Percentiles rank a stretch among this genome's conserved stretches.
These are phyloP conservation scores for Erysimum cheiri DNA, from an alignment of 441 rosid species.

Conservation along the genomic window DNA sequence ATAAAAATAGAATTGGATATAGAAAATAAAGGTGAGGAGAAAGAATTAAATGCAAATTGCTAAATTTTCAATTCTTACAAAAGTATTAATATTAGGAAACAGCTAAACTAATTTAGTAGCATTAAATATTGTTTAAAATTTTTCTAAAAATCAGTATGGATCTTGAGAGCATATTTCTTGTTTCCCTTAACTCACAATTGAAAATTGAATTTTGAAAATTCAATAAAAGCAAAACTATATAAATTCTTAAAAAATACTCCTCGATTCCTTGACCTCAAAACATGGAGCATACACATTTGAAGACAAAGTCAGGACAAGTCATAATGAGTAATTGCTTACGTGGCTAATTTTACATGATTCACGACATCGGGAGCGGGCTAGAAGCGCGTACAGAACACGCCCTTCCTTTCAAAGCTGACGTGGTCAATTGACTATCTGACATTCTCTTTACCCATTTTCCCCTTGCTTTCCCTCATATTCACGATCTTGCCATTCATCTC, in stretches of 20 bases:
- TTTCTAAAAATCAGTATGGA: too few relatives aligned
- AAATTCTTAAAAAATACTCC: neutral
- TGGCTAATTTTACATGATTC: slow-evolving; percentile 39
- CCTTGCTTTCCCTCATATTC: neutral
- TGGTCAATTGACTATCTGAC: slow-evolving; percentile 42
- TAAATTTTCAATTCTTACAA: too few relatives aligned
- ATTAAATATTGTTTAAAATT: too few relatives aligned
- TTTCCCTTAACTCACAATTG: too few relatives aligned
- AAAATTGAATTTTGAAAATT: too few relatives aligned
- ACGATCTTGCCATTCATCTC: slow-evolving; percentile 38
- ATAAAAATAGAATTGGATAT: neutral
- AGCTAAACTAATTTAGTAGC: too few relatives aligned
- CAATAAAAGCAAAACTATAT: neutral
- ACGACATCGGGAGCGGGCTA: slow-evolving; percentile 13
- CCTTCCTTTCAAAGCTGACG: slow-evolving; percentile 43
- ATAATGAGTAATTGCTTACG: slow-evolving; percentile 40
- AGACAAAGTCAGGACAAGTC: slow-evolving; percentile 27
- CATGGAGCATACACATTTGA: slow-evolving; percentile 1
- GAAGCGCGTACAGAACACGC: neutral
- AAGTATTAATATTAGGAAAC: too few relatives aligned
- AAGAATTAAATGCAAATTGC: neutral
- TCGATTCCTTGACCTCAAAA: neutral
- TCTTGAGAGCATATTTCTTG: too few relatives aligned
- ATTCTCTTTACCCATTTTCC: slow-evolving; percentile 2
- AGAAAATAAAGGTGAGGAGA: neutral